Evolutionary conservation across 192 early-diverging fungal species (phyloP), one percentile per base, ranked within the genome.

Genomic region (Mortierella antarctica): DNA sequence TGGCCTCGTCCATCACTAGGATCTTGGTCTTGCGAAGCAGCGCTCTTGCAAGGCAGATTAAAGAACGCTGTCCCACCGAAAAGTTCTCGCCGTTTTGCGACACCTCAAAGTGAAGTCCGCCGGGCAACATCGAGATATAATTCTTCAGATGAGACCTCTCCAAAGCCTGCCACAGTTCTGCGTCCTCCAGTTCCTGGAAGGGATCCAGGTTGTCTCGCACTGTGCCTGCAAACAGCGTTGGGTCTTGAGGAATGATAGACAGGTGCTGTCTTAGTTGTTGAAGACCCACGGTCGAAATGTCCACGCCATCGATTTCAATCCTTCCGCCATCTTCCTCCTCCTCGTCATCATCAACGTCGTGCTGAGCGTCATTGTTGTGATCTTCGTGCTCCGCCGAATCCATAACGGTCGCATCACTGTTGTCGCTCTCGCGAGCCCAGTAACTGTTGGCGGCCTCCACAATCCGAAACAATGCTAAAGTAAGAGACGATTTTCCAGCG

Each of bases 141-240:
- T 62, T 59, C 61, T 88, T 71, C 49, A 97, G 67, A 66, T 92
- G 91, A 7, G 95, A 93, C n/a, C 94, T 83, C 48, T 84, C 82
- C 47, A 99, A 84, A 0, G 92, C 91, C 31, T 89, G 85, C 90
- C 90, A 96, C 13, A 98, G 77, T 6, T 87, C 82, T 55, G 84
- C 84, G 58, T 99, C 97, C 47, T 82, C 79, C 70, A 90, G 88
- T 81, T 94, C 91, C 46, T 72, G 82, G 72, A 96, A 94, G 5
- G 96, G 96, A 83, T 99, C 96, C 12, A 99, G 82, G 83, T 98
- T 98, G 59, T 93, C 91, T 8, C 96, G 86, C 9, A 90, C 59
- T 18, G 83, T 85, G 1, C 88, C 88, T 20, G 83, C 76, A 74
- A 87, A 83, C 8, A 87, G 61, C 8, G 83, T 82, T 6, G 88